These are phyloP conservation scores for Venturia oleaginea DNA, from an alignment of 2,329 filamentous ascomycete genomes.

Conservation along the genomic window DNA sequence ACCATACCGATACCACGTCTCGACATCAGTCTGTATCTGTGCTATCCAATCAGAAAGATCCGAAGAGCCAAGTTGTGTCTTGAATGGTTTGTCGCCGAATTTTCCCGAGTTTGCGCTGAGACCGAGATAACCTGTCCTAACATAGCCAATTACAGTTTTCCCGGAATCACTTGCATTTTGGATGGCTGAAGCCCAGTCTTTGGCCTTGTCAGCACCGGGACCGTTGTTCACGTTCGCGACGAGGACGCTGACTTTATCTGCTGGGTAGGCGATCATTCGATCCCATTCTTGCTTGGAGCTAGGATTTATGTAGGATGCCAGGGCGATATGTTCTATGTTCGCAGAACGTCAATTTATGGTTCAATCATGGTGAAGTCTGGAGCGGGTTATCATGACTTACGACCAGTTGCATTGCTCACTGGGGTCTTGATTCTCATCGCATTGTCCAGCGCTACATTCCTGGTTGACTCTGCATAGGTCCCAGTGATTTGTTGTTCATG, in stretches of 20 bases:
- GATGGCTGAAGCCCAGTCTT: not conserved
- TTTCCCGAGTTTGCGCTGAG: not conserved
- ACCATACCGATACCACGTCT: constrained; percentile 18
- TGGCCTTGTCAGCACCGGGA: not conserved
- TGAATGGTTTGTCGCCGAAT: not conserved
- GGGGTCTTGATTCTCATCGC: too few species aligned
- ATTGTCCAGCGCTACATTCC: too few species aligned
- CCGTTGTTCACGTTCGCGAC: not conserved
- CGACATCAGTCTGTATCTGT: constrained; percentile 21
- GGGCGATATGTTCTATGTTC: not conserved
- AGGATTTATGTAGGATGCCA: constrained; percentile 6
- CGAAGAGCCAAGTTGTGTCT: constrained; percentile 19
- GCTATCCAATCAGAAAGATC: constrained; percentile 19
- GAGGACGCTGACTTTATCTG: constrained; percentile 3
- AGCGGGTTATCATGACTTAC: too few species aligned
- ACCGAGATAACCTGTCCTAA: too few species aligned
- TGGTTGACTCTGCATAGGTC: too few species aligned
- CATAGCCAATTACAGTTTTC: too few species aligned
- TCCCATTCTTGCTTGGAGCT: not conserved
- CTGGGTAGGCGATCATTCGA: constrained; percentile 1
- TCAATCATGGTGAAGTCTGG: too few species aligned
- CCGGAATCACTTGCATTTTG: too few species aligned
- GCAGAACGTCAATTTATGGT: too few species aligned
- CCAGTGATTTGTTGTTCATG: too few species aligned
- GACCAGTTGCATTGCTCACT: too few species aligned